A percentile compares a stretch with the other conserved stretches of the same genome.
Evolutionary conservation across 257 asterid species (phyloP).

Genomic region (Striga asiatica): DNA sequence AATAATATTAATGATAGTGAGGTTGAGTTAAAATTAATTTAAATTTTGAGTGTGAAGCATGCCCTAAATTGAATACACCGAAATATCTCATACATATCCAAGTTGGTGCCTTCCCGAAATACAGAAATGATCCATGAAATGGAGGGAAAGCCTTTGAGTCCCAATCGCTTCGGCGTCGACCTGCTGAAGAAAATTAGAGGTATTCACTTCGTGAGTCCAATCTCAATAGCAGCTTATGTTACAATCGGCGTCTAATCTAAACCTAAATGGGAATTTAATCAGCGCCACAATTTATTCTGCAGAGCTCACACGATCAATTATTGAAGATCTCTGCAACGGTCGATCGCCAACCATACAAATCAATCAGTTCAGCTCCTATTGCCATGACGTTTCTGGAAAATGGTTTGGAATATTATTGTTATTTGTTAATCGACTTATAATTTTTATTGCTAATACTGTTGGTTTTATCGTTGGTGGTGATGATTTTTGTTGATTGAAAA

Average conservation of each 20-base stretch:
- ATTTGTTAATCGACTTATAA: neutral
- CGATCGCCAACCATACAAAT: conserved; percentile 41
- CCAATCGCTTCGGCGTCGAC: conserved; percentile 24
- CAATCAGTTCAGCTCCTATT: conserved; percentile 61
- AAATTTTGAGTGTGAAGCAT: no score
- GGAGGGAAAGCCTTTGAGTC: conserved; percentile 40
- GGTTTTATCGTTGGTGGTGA: neutral
- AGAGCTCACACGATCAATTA: conserved; percentile 59
- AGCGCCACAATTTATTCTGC: conserved; percentile 3
- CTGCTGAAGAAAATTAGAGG: conserved; percentile 49
- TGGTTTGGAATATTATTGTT: conserved; percentile 31
- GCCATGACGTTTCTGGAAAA: conserved; percentile 47
- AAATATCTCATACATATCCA: no score
- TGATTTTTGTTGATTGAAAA: neutral
- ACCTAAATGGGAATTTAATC: neutral
- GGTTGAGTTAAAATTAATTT: no score
- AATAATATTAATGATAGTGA: no score
- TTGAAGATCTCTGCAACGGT: conserved; percentile 43
- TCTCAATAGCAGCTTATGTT: neutral
- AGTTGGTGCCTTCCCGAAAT: neutral
- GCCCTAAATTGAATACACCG: no score
- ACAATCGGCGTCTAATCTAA: neutral
- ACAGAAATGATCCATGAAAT: conserved; percentile 18
- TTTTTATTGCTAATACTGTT: neutral
- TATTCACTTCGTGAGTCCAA: neutral